Conservation (phyloP, 352 stramenopile species). For the Phytopythium montanum region DNA sequence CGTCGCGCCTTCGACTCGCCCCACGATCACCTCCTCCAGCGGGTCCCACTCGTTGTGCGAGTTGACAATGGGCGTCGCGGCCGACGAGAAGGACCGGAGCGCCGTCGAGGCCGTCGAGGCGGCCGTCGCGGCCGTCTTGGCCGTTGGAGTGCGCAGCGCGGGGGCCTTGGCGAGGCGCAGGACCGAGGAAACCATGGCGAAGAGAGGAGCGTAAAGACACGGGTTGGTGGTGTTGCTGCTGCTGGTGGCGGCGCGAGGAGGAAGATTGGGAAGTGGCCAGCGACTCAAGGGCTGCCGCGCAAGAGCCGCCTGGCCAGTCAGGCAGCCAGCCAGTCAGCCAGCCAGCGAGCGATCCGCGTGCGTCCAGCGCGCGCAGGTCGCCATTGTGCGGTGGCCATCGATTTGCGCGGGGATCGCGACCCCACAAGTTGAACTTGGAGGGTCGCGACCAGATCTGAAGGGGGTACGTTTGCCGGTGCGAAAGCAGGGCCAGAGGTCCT, state of each 20-base stretch:
- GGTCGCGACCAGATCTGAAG: background rate
- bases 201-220: background rate
- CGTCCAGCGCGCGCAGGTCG: too few species aligned
- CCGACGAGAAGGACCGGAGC: slow-evolving; percentile 11
- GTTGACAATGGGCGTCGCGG: slow-evolving; percentile 73
- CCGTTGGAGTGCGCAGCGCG: background rate
- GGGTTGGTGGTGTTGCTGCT: background rate
- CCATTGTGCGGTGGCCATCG: background rate
- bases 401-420: slow-evolving; percentile 8
- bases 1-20: slow-evolving; percentile 80
- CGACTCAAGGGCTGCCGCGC: background rate
- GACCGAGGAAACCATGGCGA: slow-evolving; percentile 3
- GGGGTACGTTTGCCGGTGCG: background rate
- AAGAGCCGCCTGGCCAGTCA: background rate
- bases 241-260: background rate
- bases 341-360: too few species aligned
- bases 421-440: slow-evolving; percentile 7
- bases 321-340: too few species aligned
- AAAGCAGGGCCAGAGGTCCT: background rate
- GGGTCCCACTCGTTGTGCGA: slow-evolving; percentile 91
- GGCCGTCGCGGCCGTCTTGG: too few species aligned
- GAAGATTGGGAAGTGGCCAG: background rate
- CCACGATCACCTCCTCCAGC: slow-evolving; percentile 90
- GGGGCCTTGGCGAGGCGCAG: slow-evolving; percentile 1
- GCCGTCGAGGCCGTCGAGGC: background rate